Percentiles rank a stretch among this genome's conserved stretches.
Evolutionary conservation across 305 asterid genomes (phyloP).

Genomic region (Ilex paraguariensis): DNA sequence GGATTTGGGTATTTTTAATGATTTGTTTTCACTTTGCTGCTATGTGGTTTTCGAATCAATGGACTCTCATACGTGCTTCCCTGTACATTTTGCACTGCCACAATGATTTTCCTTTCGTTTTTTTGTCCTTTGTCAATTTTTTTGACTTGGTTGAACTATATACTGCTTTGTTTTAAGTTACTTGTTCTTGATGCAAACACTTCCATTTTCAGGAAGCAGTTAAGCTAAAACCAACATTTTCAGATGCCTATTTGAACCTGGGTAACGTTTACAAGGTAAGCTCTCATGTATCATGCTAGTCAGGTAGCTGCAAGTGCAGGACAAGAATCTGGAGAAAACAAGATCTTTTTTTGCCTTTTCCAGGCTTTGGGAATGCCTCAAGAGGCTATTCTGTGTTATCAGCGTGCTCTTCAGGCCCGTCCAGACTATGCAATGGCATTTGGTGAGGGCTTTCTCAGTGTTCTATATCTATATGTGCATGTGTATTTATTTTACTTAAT

Average conservation of each 20-base stretch:
- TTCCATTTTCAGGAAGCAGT: slow-evolving; percentile 77
- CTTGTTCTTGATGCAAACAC: not conserved
- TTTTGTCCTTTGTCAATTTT: slow-evolving; percentile 8
- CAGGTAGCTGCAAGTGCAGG: slow-evolving; percentile 46
- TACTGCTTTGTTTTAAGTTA: slow-evolving; percentile 14
- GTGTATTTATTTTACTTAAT: not conserved
- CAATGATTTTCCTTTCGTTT: slow-evolving; percentile 8
- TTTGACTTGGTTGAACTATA: slow-evolving; percentile 3
- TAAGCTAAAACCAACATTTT: slow-evolving; percentile 88
- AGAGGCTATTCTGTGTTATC: slow-evolving; percentile 90
- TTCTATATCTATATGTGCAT: not conserved
- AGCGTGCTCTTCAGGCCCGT: slow-evolving; percentile 83
- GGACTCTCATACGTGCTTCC: too few species aligned
- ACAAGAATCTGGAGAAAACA: slow-evolving; percentile 46
- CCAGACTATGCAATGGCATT: slow-evolving; percentile 95
- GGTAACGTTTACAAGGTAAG: slow-evolving; percentile 98
- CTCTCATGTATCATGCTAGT: slow-evolving; percentile 37
- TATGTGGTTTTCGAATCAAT: not conserved
- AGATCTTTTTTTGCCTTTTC: slow-evolving; percentile 53
- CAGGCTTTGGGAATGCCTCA: slow-evolving; percentile 96
- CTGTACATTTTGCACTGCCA: too few species aligned
- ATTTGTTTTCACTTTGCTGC: slow-evolving; percentile 5
- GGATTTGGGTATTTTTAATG: not conserved
- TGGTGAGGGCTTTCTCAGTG: slow-evolving; percentile 44
- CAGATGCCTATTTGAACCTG: slow-evolving; percentile 88